Conservation (phyloP, 768 basidiomycete species). For the Calocybe gangraenosa region DNA sequence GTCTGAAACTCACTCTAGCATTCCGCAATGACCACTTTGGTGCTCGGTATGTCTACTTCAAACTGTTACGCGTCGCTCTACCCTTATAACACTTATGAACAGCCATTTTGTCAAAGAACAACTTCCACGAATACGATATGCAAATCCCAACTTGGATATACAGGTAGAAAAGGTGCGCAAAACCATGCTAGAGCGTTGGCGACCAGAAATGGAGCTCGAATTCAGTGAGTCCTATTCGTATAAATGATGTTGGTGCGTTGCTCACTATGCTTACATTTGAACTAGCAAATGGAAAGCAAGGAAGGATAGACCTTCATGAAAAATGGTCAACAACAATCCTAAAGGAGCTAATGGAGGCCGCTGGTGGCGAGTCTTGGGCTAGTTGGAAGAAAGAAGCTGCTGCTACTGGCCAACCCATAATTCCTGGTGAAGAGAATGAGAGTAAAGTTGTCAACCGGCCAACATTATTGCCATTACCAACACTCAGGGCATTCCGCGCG, state of each 20-base stretch:
- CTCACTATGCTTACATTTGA: neutral
- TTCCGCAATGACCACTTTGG: constrained; percentile 70
- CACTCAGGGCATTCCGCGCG: constrained; percentile 19
- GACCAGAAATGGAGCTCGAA: constrained; percentile 55
- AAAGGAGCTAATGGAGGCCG: constrained; percentile 65
- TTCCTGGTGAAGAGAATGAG: constrained; percentile 40
- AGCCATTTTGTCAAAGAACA: constrained; percentile 80
- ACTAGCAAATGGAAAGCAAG: constrained; percentile 46
- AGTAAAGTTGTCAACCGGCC: constrained; percentile 18
- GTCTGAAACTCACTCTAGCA: constrained; percentile 53
- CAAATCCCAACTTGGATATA: constrained; percentile 65
- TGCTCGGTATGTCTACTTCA: constrained; percentile 48
- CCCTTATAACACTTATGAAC: constrained; percentile 1
- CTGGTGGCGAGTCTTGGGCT: constrained; percentile 58
- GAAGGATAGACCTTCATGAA: constrained; percentile 50
- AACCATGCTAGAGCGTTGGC: constrained; percentile 50
- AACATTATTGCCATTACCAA: constrained; percentile 18
- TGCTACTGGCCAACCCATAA: constrained; percentile 43
- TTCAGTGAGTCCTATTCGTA: constrained; percentile 48
- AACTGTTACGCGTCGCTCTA: neutral
- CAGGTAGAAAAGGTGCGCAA: constrained; percentile 53
- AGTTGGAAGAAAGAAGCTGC: constrained; percentile 45
- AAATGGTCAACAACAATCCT: constrained; percentile 70
- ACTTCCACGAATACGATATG: constrained; percentile 74
- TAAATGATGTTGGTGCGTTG: neutral